These are phyloP conservation scores for Rhizopus sp. DNA, from an alignment of 371 early-diverging fungal genomes.

Conservation along the genomic window DNA sequence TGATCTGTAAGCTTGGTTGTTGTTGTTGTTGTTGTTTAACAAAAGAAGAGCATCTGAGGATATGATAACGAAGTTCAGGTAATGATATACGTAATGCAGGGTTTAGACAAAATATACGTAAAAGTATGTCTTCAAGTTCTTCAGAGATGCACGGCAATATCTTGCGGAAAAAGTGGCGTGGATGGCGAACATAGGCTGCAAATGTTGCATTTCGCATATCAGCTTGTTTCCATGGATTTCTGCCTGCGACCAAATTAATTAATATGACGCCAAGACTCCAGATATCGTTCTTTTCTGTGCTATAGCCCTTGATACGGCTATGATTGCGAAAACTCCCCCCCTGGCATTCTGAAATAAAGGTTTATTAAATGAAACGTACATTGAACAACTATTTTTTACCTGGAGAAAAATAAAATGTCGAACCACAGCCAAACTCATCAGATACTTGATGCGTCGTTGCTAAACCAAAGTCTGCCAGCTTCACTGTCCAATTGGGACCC, in stretches of 20 bases:
- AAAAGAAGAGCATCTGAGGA: conserved; percentile 61
- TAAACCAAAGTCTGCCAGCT: conserved; percentile 81
- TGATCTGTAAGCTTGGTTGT: neutral
- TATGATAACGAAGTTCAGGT: conserved; percentile 59
- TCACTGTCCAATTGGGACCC: conserved; percentile 43
- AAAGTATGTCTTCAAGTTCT: conserved; percentile 71
- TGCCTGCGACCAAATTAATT: conserved; percentile 74
- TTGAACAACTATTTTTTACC: conserved; percentile 35
- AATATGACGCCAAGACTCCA: conserved; percentile 86
- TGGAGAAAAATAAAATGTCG: conserved; percentile 93
- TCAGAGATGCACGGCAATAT: conserved; percentile 69
- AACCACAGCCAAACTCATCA: conserved; percentile 78
- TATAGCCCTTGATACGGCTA: conserved; percentile 54
- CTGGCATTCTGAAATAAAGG: conserved; percentile 64
- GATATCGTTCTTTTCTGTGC: conserved; percentile 77
- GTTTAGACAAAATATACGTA: conserved; percentile 72
- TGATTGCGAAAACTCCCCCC: conserved; percentile 48
- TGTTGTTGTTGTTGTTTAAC: conserved; percentile 18
- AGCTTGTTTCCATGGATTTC: conserved; percentile 85
- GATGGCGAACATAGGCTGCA: conserved; percentile 61
- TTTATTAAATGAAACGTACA: conserved; percentile 8
- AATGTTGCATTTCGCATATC: conserved; percentile 70
- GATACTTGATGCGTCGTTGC: conserved; percentile 70
- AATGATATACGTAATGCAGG: conserved; percentile 72
- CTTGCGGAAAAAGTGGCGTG: conserved; percentile 60